Evolutionary conservation across 306 rosid genomes (phyloP).

Genomic region (Dalbergia cochinchinensis): DNA sequence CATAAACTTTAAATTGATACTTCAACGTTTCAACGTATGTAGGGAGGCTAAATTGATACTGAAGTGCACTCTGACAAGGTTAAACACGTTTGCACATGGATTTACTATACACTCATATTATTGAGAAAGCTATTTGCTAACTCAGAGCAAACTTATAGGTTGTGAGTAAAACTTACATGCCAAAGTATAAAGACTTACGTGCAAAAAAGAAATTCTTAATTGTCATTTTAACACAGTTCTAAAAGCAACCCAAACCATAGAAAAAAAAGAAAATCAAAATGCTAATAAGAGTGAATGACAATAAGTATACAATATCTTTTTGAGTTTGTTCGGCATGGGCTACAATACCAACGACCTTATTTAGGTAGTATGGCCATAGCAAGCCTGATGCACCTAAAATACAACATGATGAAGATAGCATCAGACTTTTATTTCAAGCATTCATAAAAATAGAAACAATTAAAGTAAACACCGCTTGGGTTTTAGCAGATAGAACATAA

Average conservation of each 20-base stretch:
- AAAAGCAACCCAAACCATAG: neutral
- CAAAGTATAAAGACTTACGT: no score
- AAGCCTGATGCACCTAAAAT: slow-evolving; percentile 74
- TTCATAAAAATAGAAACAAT: slow-evolving; percentile 44
- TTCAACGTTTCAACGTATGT: no score
- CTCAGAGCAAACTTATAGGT: no score
- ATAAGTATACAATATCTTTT: slow-evolving; percentile 57
- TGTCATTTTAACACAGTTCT: no score
- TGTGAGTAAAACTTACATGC: no score
- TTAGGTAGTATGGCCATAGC: slow-evolving; percentile 75
- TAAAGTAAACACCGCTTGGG: slow-evolving; percentile 63
- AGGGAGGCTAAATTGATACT: no score
- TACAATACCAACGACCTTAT: slow-evolving; percentile 68
- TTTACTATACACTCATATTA: no score
- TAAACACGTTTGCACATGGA: no score
- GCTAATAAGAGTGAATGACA: neutral
- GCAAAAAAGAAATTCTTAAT: no score
- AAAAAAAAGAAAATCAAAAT: slow-evolving; percentile 17
- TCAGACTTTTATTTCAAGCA: slow-evolving; percentile 15
- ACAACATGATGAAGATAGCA: slow-evolving; percentile 31
- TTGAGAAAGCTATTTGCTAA: no score
- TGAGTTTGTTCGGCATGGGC: slow-evolving; percentile 68
- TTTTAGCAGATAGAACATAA: slow-evolving; percentile 69
- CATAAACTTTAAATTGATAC: no score
- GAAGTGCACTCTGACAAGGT: no score